phyloP scores from a whole-genome alignment of 176 grass and related monocot genomes.

The Sorghum bicolor region Sorghum_bicolor_NCBIv3 NC_012871.2:64132001-64132500 shows the following conservation, averaged over 20 bases:
- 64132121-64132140: slow-evolving; percentile 13
- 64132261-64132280: background rate
- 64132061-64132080: slow-evolving; percentile 5
- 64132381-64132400: slow-evolving; percentile 96
- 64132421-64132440: slow-evolving; percentile 75
- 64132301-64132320: slow-evolving; percentile 85
- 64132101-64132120: background rate
- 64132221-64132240: slow-evolving; percentile 2
- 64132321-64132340: slow-evolving; percentile 95
- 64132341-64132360: slow-evolving; percentile 98
- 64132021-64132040: slow-evolving; percentile 93
- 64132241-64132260: background rate
- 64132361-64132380: slow-evolving; percentile 79
- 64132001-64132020: slow-evolving; percentile 83
- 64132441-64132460: slow-evolving; percentile 93
- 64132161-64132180: background rate
- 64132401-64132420: slow-evolving; percentile 97
- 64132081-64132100: background rate
- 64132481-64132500: slow-evolving; percentile 83
- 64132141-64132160: background rate
- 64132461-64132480: slow-evolving; percentile 99
- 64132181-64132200: background rate
- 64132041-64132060: slow-evolving; percentile 32
- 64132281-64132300: background rate
- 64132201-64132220: background rate